Evolutionary conservation across 805 yeast genomes (phyloP).

Genomic region (Dipodascus albidus): DNA sequence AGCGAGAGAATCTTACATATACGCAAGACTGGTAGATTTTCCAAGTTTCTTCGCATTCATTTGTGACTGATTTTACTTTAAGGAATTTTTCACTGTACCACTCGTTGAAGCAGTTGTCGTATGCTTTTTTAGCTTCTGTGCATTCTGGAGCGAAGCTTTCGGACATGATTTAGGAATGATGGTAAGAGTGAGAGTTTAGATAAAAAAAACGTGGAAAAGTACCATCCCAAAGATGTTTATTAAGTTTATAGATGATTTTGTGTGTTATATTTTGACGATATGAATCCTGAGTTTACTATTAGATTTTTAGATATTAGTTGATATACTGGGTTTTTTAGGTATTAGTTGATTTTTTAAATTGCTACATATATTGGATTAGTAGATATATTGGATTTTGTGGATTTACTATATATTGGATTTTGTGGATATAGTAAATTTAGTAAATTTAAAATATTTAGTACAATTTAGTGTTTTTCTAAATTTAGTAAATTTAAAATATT

Average conservation of each 20-base stretch:
- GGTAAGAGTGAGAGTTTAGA: neutral
- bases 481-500: too few relatives aligned
- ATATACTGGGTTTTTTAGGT: neutral
- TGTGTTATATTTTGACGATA: neutral
- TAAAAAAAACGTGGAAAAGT: neutral
- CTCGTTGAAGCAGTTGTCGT: slow-evolving; percentile 86
- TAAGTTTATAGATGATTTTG: neutral
- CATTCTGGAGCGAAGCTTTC: slow-evolving; percentile 97
- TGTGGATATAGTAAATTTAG: too few relatives aligned
- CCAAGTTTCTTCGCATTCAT: slow-evolving; percentile 91
- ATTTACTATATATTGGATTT: too few relatives aligned
- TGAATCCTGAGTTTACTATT: neutral
- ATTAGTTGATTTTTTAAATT: neutral
- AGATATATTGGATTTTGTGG: too few relatives aligned
- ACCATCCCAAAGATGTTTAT: neutral
- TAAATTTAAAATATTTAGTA: too few relatives aligned
- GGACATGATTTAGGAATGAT: slow-evolving; percentile 70
- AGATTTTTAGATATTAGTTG: neutral
- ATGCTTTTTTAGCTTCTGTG: slow-evolving; percentile 70
- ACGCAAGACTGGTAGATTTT: slow-evolving; percentile 77
- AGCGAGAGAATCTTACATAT: slow-evolving; percentile 33
- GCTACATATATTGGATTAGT: too few relatives aligned
- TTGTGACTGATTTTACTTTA: slow-evolving; percentile 45
- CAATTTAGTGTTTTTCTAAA: too few relatives aligned
- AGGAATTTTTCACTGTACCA: slow-evolving; percentile 78